Evolutionary conservation across 108 stramenopile species (phyloP).

Genomic region (Schizochytrium sp.): DNA sequence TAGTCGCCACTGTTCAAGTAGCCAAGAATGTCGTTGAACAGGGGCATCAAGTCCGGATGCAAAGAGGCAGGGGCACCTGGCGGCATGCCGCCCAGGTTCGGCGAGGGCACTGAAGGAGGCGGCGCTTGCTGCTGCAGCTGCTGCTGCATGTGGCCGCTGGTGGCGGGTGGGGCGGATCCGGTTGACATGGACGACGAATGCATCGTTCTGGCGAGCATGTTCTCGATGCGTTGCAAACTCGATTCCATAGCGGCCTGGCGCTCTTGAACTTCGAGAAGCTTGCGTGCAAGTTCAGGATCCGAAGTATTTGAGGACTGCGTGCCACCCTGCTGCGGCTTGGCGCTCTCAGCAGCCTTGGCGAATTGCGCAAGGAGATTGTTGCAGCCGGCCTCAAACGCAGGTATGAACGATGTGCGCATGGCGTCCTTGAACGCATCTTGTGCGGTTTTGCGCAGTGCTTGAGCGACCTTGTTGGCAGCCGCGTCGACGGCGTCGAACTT

Average conservation of each 20-base stretch:
- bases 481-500: background rate
- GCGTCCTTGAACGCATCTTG: background rate
- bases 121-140: background rate
- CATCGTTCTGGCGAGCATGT: background rate
- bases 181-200: no score
- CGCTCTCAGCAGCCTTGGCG: background rate
- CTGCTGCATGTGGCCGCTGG: background rate
- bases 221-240: background rate
- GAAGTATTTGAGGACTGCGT: background rate
- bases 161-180: background rate
- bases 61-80: background rate
- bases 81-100: background rate
- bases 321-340: background rate
- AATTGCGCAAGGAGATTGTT: background rate
- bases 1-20: background rate
- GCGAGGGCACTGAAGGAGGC: background rate
- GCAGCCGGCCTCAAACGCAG: slow-evolving; percentile 2
- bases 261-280: background rate
- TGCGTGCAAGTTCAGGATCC: background rate
- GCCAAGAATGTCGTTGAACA: background rate
- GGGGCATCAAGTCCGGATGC: background rate
- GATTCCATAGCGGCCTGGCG: background rate
- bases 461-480: background rate
- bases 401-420: background rate
- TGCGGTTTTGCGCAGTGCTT: background rate